A percentile compares a stretch with the other conserved stretches of the same genome.
These are phyloP conservation scores for Aureobasidium sp. DNA, from an alignment of 2,329 filamentous ascomycete species.

Conservation along the genomic window DNA sequence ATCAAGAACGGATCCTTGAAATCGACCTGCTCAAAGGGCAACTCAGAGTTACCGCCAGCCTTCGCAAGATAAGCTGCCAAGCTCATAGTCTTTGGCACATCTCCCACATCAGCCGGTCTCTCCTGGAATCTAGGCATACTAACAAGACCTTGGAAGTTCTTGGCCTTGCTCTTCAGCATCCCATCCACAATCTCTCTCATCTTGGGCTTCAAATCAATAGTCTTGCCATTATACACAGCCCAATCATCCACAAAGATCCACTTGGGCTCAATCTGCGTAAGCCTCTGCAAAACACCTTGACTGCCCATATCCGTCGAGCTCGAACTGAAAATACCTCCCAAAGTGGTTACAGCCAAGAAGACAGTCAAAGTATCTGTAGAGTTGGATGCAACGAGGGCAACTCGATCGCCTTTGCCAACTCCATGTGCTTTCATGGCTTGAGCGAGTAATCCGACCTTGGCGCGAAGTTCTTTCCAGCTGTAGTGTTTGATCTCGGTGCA, in stretches of 20 bases:
- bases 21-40: slow-evolving; percentile 51
- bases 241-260: slow-evolving; percentile 80
- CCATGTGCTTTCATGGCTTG: slow-evolving; percentile 60
- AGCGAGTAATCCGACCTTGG: slow-evolving; percentile 49
- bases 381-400: slow-evolving; percentile 69
- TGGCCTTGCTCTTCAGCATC: slow-evolving; percentile 37
- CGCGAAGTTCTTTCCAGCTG: slow-evolving; percentile 60
- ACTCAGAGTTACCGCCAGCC: slow-evolving; percentile 29
- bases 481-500: slow-evolving; percentile 44
- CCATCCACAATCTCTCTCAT: slow-evolving; percentile 59
- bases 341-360: slow-evolving; percentile 58
- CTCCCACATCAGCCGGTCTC: slow-evolving; percentile 48
- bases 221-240: slow-evolving; percentile 71
- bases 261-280: slow-evolving; percentile 66
- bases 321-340: slow-evolving; percentile 69
- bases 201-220: slow-evolving; percentile 61
- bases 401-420: slow-evolving; percentile 60
- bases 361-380: slow-evolving; percentile 65
- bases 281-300: slow-evolving; percentile 65
- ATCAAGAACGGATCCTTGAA: slow-evolving; percentile 72
- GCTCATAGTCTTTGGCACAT: slow-evolving; percentile 41
- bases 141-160: slow-evolving; percentile 55
- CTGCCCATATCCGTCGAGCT: slow-evolving; percentile 78
- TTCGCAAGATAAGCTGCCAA: slow-evolving; percentile 34
- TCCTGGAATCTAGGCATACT: slow-evolving; percentile 57